phyloP scores from a whole-genome alignment of 331 rosid species.

The Phaseolus coccineus region DNA sequence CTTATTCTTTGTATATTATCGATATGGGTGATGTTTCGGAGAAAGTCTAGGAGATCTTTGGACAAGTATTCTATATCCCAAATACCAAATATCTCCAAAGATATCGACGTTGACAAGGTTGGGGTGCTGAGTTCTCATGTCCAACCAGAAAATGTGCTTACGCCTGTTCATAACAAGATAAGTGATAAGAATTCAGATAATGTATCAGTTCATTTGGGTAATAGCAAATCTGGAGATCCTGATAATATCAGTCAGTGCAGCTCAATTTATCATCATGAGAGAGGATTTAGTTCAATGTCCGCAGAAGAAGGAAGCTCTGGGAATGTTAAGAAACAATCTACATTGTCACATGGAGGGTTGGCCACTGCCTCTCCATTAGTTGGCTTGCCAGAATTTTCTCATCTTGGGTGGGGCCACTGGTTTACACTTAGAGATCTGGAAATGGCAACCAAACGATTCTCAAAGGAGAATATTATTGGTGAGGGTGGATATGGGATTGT shows the following conservation, averaged over 20 bases:
- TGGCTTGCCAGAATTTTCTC: conserved; percentile 91
- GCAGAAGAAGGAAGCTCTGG: conserved; percentile 94
- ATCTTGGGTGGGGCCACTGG: conserved; percentile 99
- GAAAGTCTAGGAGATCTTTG: conserved; percentile 73
- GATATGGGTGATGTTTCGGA: conserved; percentile 78
- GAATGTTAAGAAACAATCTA: conserved; percentile 63
- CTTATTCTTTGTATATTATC: conserved; percentile 74
- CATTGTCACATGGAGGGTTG: conserved; percentile 61
- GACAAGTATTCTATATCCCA: conserved; percentile 68
- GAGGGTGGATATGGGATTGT: conserved; percentile 97
- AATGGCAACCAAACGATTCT: conserved; percentile 75
- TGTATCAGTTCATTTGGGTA: conserved; percentile 63
- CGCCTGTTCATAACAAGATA: conserved; percentile 59
- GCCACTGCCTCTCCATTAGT: conserved; percentile 83
- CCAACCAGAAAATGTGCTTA: conserved; percentile 60
- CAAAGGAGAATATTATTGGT: conserved; percentile 77
- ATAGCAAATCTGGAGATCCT: conserved; percentile 70
- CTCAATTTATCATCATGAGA: conserved; percentile 76
- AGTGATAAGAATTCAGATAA: conserved; percentile 75
- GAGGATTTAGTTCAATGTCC: conserved; percentile 76
- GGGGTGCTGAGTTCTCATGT: conserved; percentile 66
- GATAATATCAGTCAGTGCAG: conserved; percentile 85
- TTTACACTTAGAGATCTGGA: conserved; percentile 93
- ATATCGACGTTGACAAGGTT: conserved; percentile 78
- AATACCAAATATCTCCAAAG: conserved; percentile 84